Evolutionary conservation across 2,329 filamentous ascomycete genomes (phyloP), one percentile per base, ranked within the genome.

Genomic region (Sclerotinia borealis): DNA sequence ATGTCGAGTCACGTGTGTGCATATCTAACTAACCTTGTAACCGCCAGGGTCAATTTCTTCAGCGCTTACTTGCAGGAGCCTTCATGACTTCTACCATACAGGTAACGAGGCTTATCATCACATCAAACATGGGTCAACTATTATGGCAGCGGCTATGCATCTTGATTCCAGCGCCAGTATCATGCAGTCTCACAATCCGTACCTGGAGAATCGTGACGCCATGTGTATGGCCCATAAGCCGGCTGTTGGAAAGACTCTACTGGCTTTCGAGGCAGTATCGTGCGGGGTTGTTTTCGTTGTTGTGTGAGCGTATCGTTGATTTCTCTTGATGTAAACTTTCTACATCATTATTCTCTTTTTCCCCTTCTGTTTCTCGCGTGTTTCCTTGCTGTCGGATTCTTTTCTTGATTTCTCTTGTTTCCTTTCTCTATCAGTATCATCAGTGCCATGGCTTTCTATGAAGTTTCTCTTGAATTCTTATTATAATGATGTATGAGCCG

Each of bases 401-500:
- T 61, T 45, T n/a, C 39, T 62, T 66, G 56, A 61, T 59, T 69
- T 66, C 66, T 64, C 58, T 41, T 71, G 60, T 67, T 66, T 64
- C 61, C 66, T 71, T 65, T 69, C 67, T 49, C 63, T 64, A 65
- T 67, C 64, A 36, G 60, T 61, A 64, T 61, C 51, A 61, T 60
- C 56, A 52, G 37, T 56, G 31, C 34, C 27, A 65, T 68, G 66
- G 45, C 48, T 36, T 66, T 65, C 27, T 61, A 47, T 58, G 29
- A 47, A 61, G 27, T 59, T 69, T 64, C 65, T 63, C 63, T 49
- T 68, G 56, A 64, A 49, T 55, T 69, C 67, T 63, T 63, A 37
- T 68, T 67, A 63, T 72, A 72, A 73, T 71, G 68, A 74, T 74
- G 72, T 69, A 66, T 69, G 70, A 68, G 72, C 72, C 72, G 72